Evolutionary conservation across 23 red algal species (phyloP).

Genomic region (Pyropia haitanensis): DNA sequence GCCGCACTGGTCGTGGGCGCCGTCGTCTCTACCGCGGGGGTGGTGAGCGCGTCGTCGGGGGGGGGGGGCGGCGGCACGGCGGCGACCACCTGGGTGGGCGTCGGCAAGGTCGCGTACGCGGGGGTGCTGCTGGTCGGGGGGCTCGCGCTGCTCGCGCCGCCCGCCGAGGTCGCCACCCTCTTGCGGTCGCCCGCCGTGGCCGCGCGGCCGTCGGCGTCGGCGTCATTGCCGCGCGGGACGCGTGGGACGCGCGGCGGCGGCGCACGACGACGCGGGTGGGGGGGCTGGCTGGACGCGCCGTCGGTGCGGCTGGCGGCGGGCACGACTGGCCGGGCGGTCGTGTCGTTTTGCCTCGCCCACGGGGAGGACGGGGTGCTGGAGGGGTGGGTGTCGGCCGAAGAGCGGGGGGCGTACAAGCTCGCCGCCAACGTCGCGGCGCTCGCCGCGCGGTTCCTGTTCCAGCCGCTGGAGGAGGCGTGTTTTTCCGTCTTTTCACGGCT

Average conservation of each 20-base stretch:
- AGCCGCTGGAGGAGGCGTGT: slow-evolving; percentile 81
- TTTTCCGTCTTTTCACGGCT: slow-evolving; percentile 76
- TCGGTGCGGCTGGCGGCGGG: slow-evolving; percentile 22
- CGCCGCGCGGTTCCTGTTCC: slow-evolving; percentile 66
- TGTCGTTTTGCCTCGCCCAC: slow-evolving; percentile 48
- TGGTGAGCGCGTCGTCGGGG: too few species aligned
- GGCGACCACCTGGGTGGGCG: too few species aligned
- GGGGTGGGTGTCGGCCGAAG: slow-evolving; percentile 7
- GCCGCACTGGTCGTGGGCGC: too few species aligned
- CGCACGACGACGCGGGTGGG: not conserved
- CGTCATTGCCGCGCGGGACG: slow-evolving; percentile 16
- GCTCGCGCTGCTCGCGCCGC: too few species aligned
- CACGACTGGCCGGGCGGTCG: slow-evolving; percentile 11
- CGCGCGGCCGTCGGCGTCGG: not conserved
- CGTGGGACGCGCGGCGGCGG: slow-evolving; percentile 4
- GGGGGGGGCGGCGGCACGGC: too few species aligned
- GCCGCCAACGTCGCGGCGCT: slow-evolving; percentile 77
- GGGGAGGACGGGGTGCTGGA: slow-evolving; percentile 63
- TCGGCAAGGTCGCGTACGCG: too few species aligned
- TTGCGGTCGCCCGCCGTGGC: too few species aligned
- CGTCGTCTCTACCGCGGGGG: too few species aligned
- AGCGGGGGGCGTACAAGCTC: slow-evolving; percentile 79
- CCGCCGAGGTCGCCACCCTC: too few species aligned
- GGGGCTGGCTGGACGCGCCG: slow-evolving; percentile 10
- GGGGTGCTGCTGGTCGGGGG: too few species aligned